Evolutionary conservation across 208 protist species (phyloP).

Genomic region (Wallacemonas sp.): DNA sequence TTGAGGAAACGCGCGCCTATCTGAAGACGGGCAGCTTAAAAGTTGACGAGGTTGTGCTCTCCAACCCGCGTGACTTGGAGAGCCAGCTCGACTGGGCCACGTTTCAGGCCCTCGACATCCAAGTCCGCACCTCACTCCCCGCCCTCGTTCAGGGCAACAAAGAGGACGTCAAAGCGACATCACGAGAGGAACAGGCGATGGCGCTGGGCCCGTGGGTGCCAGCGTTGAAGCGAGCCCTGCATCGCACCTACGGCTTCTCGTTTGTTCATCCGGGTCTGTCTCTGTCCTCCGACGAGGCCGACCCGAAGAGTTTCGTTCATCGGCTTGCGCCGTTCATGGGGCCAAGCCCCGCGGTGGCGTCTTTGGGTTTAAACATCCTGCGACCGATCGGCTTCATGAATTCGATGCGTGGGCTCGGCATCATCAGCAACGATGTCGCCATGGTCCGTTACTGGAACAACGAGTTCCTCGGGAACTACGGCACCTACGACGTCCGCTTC

Average conservation of each 20-base stretch:
- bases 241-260: constrained; percentile 74
- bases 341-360: constrained; percentile 11
- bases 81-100: constrained; percentile 76
- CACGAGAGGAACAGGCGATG: neutral
- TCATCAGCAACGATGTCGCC: constrained; percentile 83
- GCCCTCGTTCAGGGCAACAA: constrained; percentile 12
- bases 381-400: constrained; percentile 80
- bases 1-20: constrained; percentile 63
- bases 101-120: constrained; percentile 73
- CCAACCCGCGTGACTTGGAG: constrained; percentile 47
- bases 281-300: constrained; percentile 68
- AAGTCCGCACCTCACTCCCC: constrained; percentile 44
- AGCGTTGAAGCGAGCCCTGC: constrained; percentile 79
- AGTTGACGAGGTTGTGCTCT: constrained; percentile 59
- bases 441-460: constrained; percentile 91
- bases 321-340: constrained; percentile 56
- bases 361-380: constrained; percentile 78
- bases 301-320: constrained; percentile 86
- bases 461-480: constrained; percentile 84
- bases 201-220: constrained; percentile 53
- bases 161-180: neutral
- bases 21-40: constrained; percentile 43
- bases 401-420: constrained; percentile 70
- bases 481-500: constrained; percentile 84
- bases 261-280: constrained; percentile 65